Evolutionary conservation across 1,284 basidiomycete species (phyloP).

Genomic region (Wolfiporia cocos): DNA sequence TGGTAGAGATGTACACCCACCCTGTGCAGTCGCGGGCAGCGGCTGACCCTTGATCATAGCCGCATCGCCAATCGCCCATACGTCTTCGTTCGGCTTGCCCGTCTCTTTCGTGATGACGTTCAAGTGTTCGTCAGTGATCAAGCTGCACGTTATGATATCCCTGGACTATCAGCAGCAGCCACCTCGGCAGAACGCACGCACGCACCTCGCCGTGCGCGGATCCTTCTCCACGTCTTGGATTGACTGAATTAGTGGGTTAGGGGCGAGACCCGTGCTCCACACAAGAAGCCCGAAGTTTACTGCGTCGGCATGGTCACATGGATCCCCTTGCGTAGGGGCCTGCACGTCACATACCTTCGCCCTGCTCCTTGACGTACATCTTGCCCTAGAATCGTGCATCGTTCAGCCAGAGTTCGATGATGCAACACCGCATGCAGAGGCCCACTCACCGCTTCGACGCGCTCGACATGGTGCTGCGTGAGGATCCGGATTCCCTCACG

Average conservation of each 20-base stretch:
- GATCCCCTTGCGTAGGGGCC: conserved; percentile 6
- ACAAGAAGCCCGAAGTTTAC: conserved; percentile 80
- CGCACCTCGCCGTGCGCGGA: conserved; percentile 50
- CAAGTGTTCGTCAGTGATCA: conserved; percentile 59
- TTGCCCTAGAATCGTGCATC: conserved; percentile 33
- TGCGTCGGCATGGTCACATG: conserved; percentile 20
- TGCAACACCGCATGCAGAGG: conserved; percentile 10
- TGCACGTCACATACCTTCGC: conserved; percentile 40
- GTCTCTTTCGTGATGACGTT: conserved; percentile 52
- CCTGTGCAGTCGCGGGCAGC: conserved; percentile 83
- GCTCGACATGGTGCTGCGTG: conserved; percentile 75
- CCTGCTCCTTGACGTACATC: conserved; percentile 57
- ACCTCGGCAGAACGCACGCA: background rate
- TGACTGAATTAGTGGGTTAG: conserved; percentile 69
- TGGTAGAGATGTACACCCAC: conserved; percentile 26
- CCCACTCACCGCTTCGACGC: conserved; percentile 56
- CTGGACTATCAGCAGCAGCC: conserved; percentile 1
- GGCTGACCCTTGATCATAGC: conserved; percentile 52
- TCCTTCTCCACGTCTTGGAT: conserved; percentile 61
- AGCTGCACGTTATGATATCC: conserved; percentile 17
- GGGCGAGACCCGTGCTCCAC: conserved; percentile 81
- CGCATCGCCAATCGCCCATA: conserved; percentile 84
- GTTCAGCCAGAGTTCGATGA: conserved; percentile 1
- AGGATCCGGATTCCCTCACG: conserved; percentile 76
- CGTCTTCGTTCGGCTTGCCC: conserved; percentile 58